Conservation (phyloP, 257 asterid species). For the Solanum bulbocastanum region DNA sequence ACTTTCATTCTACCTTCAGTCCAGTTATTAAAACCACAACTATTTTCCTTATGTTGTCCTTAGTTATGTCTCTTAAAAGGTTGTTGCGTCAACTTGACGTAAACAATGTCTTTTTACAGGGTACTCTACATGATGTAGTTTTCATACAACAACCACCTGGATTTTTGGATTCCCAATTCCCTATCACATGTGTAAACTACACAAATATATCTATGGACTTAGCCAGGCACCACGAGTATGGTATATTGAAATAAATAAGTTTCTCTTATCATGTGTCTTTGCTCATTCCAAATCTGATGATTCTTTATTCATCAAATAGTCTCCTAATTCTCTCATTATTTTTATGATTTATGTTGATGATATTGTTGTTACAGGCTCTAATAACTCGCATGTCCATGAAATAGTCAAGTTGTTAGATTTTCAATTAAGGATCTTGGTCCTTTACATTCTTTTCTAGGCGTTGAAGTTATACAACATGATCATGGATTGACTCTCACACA, state of each 20-base stretch:
- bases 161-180: no score
- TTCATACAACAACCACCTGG: no score
- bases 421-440: background rate
- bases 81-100: no score
- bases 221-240: background rate
- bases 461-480: background rate
- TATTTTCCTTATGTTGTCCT: no score
- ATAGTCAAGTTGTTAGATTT: background rate
- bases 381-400: background rate
- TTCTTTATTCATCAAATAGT: background rate
- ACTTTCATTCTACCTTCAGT: no score
- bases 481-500: background rate
- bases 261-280: background rate
- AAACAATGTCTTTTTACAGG: no score
- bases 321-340: background rate
- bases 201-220: no score
- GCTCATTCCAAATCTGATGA: background rate
- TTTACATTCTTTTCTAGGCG: background rate
- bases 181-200: no score
- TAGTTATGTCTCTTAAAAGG: no score
- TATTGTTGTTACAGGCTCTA: background rate
- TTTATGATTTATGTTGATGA: background rate
- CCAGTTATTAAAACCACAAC: no score
- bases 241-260: background rate
- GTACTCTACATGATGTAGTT: no score